Percentiles rank a stretch among this genome's conserved stretches.
These are phyloP conservation scores for Rhizopogon rudus DNA, from an alignment of 768 basidiomycete genomes.

Conservation along the genomic window DNA sequence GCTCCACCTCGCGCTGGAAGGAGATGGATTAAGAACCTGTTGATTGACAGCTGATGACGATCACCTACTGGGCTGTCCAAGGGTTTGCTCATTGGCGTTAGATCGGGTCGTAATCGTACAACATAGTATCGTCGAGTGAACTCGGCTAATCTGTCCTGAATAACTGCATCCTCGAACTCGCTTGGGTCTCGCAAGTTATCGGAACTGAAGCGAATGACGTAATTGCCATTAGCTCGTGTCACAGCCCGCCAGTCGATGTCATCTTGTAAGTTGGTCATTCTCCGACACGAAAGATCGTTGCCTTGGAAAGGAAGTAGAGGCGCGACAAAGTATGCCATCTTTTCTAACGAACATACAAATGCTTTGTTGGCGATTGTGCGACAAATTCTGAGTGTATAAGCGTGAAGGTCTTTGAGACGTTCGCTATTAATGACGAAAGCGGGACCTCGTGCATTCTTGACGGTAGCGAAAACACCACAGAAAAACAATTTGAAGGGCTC, in stretches of 20 bases:
- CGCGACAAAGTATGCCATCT: constrained; percentile 63
- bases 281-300: constrained; percentile 4
- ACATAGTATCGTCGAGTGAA: constrained; percentile 68
- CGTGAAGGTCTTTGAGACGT: constrained; percentile 44
- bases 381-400: constrained; percentile 61
- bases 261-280: constrained; percentile 28
- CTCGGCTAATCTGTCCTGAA: constrained; percentile 76
- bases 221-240: constrained; percentile 44
- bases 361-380: constrained; percentile 67
- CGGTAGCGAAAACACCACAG: constrained; percentile 37
- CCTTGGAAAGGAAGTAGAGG: constrained; percentile 42
- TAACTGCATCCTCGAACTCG: constrained; percentile 55
- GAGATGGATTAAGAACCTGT: constrained; percentile 3
- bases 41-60: not conserved
- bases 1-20: constrained; percentile 55
- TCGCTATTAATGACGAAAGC: constrained; percentile 45
- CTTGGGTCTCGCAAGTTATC: constrained; percentile 24
- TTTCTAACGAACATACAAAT: constrained; percentile 45
- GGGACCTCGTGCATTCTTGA: constrained; percentile 42
- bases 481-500: constrained; percentile 56
- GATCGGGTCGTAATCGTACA: constrained; percentile 51
- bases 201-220: constrained; percentile 43
- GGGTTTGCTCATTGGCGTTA: constrained; percentile 71
- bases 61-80: constrained; percentile 55
- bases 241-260: constrained; percentile 65